Percentiles rank a stretch among this genome's conserved stretches.
These are phyloP conservation scores for Pyricularia pennisetigena DNA, from an alignment of 2,329 filamentous ascomycete species.

Conservation along the genomic window DNA sequence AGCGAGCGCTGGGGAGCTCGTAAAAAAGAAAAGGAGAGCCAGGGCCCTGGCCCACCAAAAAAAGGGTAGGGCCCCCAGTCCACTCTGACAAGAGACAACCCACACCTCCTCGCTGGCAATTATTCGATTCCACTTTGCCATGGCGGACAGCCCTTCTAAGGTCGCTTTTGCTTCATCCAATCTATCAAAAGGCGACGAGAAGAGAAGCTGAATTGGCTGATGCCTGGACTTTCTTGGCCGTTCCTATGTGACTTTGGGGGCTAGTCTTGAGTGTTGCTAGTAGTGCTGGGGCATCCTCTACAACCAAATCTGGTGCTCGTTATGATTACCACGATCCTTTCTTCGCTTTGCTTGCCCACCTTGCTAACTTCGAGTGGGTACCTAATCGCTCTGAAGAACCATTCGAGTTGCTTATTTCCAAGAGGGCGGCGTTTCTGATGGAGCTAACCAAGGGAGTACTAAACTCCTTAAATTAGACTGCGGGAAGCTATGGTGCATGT, in stretches of 20 bases:
- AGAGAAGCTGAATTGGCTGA: neutral
- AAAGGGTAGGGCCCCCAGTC: neutral
- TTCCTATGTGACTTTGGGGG: neutral
- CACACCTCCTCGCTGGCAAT: neutral
- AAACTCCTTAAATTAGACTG: neutral
- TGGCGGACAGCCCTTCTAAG: neutral
- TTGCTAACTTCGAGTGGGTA: neutral
- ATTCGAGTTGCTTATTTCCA: neutral
- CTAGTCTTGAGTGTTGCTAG: too few species aligned
- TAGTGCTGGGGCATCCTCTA: neutral
- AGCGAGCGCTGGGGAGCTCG: neutral
- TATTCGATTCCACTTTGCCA: neutral
- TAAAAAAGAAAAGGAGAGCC: conserved; percentile 1
- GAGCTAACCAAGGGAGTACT: neutral
- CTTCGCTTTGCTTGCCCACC: neutral
- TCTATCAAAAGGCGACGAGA: neutral
- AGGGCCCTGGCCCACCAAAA: neutral
- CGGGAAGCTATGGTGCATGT: neutral
- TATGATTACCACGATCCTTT: neutral
- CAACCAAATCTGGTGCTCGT: neutral
- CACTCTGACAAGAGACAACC: neutral
- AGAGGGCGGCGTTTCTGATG: neutral
- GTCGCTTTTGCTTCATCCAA: neutral
- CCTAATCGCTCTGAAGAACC: neutral
- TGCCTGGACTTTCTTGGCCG: neutral